Evolutionary conservation across 192 early-diverging fungal genomes (phyloP).

Genomic region (Umbelopsis vinacea): DNA sequence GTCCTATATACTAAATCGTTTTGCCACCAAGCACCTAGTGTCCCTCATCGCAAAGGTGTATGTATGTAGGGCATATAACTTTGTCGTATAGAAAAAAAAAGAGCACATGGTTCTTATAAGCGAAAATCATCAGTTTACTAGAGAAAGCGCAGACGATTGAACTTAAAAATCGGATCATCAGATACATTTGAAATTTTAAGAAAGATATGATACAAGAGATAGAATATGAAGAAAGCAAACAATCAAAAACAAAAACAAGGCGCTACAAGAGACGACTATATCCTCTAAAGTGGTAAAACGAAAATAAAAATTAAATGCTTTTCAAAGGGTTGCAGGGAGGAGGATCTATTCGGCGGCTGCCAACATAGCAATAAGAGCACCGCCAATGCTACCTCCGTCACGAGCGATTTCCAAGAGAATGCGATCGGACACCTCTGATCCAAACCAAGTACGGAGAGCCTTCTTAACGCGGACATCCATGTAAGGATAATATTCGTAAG

Average conservation of each 20-base stretch:
- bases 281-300: background rate
- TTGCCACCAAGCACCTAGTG: too few species aligned
- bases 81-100: too few species aligned
- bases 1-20: too few species aligned
- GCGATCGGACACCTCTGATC: conserved; percentile 69
- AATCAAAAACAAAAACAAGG: background rate
- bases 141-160: too few species aligned
- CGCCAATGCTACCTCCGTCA: conserved; percentile 82
- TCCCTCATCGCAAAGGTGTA: too few species aligned
- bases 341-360: conserved; percentile 4
- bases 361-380: conserved; percentile 73
- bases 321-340: too few species aligned
- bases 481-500: conserved; percentile 90
- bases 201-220: background rate
- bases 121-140: too few species aligned
- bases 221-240: background rate
- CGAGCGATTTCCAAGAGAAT: conserved; percentile 71
- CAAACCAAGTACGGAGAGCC: conserved; percentile 76
- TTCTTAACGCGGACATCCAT: conserved; percentile 79
- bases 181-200: background rate
- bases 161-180: background rate
- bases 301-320: background rate
- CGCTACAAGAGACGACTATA: background rate
- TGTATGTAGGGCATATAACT: too few species aligned
- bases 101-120: too few species aligned